Evolutionary conservation across 176 grass and related monocot genomes (phyloP), one percentile per base, ranked within the genome.

Genomic region (Oryza brachyantha): DNA sequence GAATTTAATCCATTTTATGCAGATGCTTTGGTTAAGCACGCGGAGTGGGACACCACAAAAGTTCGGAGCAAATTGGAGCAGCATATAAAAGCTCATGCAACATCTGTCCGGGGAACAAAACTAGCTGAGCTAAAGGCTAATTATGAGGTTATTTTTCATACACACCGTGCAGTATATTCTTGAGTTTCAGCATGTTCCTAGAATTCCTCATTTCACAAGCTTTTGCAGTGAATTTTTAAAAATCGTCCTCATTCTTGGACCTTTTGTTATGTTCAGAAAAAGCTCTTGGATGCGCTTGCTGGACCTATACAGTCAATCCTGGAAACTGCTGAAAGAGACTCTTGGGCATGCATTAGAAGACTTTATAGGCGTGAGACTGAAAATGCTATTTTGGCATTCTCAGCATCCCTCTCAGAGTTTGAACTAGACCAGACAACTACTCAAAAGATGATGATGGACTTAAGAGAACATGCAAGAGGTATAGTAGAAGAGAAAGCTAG

Each of bases 401-500:
- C 46, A 31, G 55, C 32, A 89, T 91, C 90, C 25, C 83, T 98
- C 66, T 88, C 70, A 64, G 85, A 80, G 64, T 98, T 94, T 85
- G 92, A 92, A 17, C 83, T 98, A n/a, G 87, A 94, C 43, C 60
- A 89, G 50, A 72, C 60, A 59, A 75, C 75, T 84, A 84, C 35
- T 58, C 71, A 45, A 69, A 77, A 82, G 62, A 89, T 88, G 87
- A 45, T 89, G 17, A 63, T 74, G 66, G 87, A 88, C 73, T 82
- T 98, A 58, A 87, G 79, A 84, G 80, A 90, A 62, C 76, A 88
- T 73, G 88, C 85, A 25, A 90, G 80, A 89, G 79, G 54, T 59
- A 68, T 94, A 43, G 88, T 98, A 42, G 87, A 85, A 77, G 85
- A 81, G 62, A 94, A 93, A 87, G 87, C 95, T 65, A 92, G 70